These are phyloP conservation scores for Globisporangium paddicum DNA, from an alignment of 352 stramenopile species.

Conservation along the genomic window DNA sequence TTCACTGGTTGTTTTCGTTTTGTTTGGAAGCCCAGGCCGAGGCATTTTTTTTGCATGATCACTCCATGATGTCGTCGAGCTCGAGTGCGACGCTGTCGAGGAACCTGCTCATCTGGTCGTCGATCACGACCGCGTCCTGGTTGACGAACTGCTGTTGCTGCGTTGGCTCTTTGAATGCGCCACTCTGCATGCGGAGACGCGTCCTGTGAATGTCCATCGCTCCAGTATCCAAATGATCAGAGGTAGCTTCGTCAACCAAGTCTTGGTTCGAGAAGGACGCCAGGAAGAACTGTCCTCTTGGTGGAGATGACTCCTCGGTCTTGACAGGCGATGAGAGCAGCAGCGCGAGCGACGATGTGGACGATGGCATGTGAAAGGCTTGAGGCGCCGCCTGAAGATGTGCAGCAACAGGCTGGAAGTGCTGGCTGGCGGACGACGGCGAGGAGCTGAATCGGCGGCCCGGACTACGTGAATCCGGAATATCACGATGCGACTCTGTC, in stretches of 20 bases:
- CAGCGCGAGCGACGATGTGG: background rate
- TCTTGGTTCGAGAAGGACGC: background rate
- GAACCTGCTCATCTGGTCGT: slow-evolving; percentile 79
- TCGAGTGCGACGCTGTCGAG: slow-evolving; percentile 79
- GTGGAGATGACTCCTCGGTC: background rate
- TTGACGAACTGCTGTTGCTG: background rate
- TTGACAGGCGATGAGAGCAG: slow-evolving; percentile 2
- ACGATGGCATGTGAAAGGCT: background rate
- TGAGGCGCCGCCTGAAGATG: too few species aligned
- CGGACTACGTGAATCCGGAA: background rate
- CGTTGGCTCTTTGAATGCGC: background rate
- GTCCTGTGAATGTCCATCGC: background rate
- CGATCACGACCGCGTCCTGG: slow-evolving; percentile 20
- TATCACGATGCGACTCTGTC: background rate
- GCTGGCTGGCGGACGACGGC: background rate
- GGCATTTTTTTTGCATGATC: slow-evolving; percentile 6
- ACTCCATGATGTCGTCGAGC: slow-evolving; percentile 74
- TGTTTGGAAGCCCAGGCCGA: background rate
- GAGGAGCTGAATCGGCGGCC: background rate
- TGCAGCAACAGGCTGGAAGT: background rate
- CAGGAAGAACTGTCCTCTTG: background rate
- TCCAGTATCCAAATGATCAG: background rate
- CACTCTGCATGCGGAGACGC: too few species aligned
- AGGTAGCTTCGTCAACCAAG: background rate
- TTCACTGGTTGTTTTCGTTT: background rate